These are phyloP conservation scores for Spergularia azorica DNA, from an alignment of 179 eudicot genomes.

Conservation along the genomic window DNA sequence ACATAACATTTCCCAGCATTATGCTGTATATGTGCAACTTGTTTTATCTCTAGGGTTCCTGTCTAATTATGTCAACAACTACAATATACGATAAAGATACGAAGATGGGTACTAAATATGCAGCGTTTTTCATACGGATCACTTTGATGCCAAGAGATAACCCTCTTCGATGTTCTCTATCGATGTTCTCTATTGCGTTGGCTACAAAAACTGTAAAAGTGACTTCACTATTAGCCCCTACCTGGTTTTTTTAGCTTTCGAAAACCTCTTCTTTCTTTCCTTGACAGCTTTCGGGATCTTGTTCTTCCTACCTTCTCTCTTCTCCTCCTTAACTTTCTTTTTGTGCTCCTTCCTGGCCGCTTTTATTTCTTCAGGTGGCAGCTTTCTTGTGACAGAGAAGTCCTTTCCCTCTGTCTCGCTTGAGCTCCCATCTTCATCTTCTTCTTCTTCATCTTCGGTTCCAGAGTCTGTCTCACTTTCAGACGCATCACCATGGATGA, in stretches of 20 bases:
- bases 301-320: constrained; percentile 81
- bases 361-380: constrained; percentile 54
- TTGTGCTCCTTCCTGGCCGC: constrained; percentile 91
- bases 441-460: constrained; percentile 40
- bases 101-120: too few relatives aligned
- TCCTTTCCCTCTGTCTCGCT: constrained; percentile 45
- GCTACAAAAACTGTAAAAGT: background rate
- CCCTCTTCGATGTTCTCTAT: too few relatives aligned
- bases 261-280: constrained; percentile 90
- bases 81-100: constrained; percentile 48
- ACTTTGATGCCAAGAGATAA: too few relatives aligned
- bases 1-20: background rate
- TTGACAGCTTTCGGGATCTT: constrained; percentile 81
- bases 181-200: too few relatives aligned
- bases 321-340: constrained; percentile 96
- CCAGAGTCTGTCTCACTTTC: constrained; percentile 44
- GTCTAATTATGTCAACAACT: background rate
- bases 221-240: constrained; percentile 23
- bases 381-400: constrained; percentile 20
- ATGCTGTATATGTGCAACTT: background rate
- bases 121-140: too few relatives aligned
- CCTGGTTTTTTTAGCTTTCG: constrained; percentile 81
- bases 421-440: constrained; percentile 37
- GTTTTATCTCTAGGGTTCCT: too few relatives aligned
- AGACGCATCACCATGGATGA: background rate